phyloP scores from a whole-genome alignment of 1,284 basidiomycete species.

The Lentinus polychrous region DNA sequence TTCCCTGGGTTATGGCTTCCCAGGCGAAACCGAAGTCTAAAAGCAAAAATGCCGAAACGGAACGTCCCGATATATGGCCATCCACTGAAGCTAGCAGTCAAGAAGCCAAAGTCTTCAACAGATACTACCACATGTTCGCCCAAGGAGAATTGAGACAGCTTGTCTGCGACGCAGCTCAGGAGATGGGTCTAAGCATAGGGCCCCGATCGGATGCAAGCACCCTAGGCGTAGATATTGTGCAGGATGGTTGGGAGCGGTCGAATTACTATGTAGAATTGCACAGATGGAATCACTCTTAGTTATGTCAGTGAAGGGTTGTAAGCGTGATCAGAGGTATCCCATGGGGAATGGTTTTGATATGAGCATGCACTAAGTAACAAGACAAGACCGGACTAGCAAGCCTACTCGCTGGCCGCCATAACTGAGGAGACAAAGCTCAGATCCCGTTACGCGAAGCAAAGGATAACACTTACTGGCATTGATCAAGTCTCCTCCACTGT shows the following conservation, averaged over 20 bases:
- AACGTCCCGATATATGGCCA: slow-evolving; percentile 1
- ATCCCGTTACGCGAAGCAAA: background rate
- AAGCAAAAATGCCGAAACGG: slow-evolving; percentile 17
- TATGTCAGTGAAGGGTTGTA: too few relatives aligned
- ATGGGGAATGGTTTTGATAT: slow-evolving; percentile 9
- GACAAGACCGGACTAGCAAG: slow-evolving; percentile 10
- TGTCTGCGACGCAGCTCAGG: slow-evolving; percentile 52
- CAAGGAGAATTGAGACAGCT: slow-evolving; percentile 68
- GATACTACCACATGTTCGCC: slow-evolving; percentile 93
- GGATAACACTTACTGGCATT: slow-evolving; percentile 75
- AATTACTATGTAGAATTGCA: slow-evolving; percentile 74
- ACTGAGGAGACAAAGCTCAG: slow-evolving; percentile 31
- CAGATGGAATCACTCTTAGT: slow-evolving; percentile 36
- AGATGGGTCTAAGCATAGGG: slow-evolving; percentile 51
- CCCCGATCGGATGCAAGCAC: slow-evolving; percentile 10
- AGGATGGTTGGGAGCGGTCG: slow-evolving; percentile 81
- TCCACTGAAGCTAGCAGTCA: slow-evolving; percentile 4
- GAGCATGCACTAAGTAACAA: slow-evolving; percentile 7
- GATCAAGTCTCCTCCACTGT: slow-evolving; percentile 87
- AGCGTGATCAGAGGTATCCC: too few relatives aligned
- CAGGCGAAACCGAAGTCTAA: slow-evolving; percentile 14
- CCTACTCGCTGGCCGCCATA: slow-evolving; percentile 69
- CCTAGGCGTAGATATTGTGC: slow-evolving; percentile 55
- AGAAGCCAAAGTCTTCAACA: slow-evolving; percentile 50
- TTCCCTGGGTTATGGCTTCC: slow-evolving; percentile 58